These are phyloP conservation scores for Fistulifera solaris DNA, from an alignment of 108 stramenopile species.

Conservation along the genomic window DNA sequence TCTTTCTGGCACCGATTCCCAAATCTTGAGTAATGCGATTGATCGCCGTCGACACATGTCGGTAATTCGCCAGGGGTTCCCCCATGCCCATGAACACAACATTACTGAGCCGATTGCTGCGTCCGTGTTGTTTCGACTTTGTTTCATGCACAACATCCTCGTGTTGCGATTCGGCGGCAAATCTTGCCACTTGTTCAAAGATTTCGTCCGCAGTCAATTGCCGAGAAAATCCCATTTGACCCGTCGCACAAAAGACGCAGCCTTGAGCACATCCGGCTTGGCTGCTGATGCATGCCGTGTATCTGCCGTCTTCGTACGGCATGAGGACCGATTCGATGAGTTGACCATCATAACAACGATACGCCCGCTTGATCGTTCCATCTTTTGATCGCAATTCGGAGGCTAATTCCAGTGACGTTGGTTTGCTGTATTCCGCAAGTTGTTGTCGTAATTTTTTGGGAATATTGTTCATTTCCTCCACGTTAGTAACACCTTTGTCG, in stretches of 20 bases:
- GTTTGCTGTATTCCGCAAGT: conserved; percentile 27
- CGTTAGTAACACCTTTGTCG: conserved; percentile 54
- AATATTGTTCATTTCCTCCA: conserved; percentile 80
- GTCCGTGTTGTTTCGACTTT: conserved; percentile 12
- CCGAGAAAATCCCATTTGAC: conserved; percentile 95
- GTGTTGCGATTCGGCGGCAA: conserved; percentile 27
- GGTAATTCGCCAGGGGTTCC: conserved; percentile 86
- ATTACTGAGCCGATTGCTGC: conserved; percentile 71
- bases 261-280: conserved; percentile 98
- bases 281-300: conserved; percentile 92
- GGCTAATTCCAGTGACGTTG: conserved; percentile 33
- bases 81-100: conserved; percentile 98
- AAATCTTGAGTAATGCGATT: conserved; percentile 78
- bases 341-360: conserved; percentile 79
- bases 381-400: conserved; percentile 68
- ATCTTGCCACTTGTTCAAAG: conserved; percentile 81
- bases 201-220: conserved; percentile 89
- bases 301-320: conserved; percentile 92
- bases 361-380: conserved; percentile 91
- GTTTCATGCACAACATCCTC: neutral
- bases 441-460: conserved; percentile 55
- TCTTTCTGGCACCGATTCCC: conserved; percentile 89
- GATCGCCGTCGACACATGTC: conserved; percentile 84
- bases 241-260: conserved; percentile 81
- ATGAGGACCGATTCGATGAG: conserved; percentile 94